A percentile compares a stretch with the other conserved stretches of the same genome.
Conservation (phyloP, 2,329 filamentous ascomycete genomes). For the Sphaerostilbella broomeana region DNA sequence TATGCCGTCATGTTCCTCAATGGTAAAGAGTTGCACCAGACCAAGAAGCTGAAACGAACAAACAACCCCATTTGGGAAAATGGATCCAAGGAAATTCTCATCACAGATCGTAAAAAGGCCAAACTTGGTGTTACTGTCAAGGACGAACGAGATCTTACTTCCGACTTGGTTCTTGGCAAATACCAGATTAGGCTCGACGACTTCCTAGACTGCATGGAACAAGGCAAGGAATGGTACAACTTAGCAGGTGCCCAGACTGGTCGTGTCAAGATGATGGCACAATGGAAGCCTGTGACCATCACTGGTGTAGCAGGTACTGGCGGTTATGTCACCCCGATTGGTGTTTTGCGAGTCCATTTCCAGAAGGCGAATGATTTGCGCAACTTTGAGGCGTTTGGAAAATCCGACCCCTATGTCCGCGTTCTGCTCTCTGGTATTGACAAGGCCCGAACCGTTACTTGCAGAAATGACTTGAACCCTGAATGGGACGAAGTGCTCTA, state of each 20-base stretch:
- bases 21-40: slow-evolving; percentile 81
- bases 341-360: slow-evolving; percentile 93
- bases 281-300: slow-evolving; percentile 93
- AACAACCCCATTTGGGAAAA: slow-evolving; percentile 97
- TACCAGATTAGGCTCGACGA: slow-evolving; percentile 96
- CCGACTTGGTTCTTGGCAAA: slow-evolving; percentile 79
- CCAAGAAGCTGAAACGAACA: slow-evolving; percentile 89
- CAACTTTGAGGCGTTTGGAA: slow-evolving; percentile 91
- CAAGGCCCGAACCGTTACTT: slow-evolving; percentile 88
- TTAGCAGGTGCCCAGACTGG: slow-evolving; percentile 74
- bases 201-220: slow-evolving; percentile 81
- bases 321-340: slow-evolving; percentile 88
- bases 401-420: slow-evolving; percentile 90
- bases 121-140: slow-evolving; percentile 90
- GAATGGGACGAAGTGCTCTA: slow-evolving; percentile 96
- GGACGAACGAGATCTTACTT: slow-evolving; percentile 79
- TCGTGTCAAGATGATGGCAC: slow-evolving; percentile 79
- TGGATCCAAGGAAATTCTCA: slow-evolving; percentile 85
- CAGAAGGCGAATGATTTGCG: slow-evolving; percentile 73
- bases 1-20: slow-evolving; percentile 87
- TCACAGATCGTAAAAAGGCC: slow-evolving; percentile 86
- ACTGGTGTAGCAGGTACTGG: slow-evolving; percentile 73
- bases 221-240: slow-evolving; percentile 95
- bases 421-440: slow-evolving; percentile 85
- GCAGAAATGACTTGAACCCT: slow-evolving; percentile 90